Base-by-base conservation (phyloP, 768 basidiomycete species). In the Tulasnella sp. region DNA sequence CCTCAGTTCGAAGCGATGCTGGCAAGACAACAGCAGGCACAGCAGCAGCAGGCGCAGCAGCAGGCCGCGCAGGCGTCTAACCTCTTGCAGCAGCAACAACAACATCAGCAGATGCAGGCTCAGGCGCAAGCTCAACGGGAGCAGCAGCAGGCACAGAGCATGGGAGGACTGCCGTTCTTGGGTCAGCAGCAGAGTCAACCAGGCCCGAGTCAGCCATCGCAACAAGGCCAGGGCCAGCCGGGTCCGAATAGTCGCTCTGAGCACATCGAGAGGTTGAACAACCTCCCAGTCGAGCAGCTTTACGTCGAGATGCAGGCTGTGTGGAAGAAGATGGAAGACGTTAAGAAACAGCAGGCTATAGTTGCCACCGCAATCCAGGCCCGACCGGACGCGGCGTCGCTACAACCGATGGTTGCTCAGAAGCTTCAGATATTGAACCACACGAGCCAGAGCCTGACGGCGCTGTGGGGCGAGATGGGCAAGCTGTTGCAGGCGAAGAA, bases 21-120 rank as follows among this genome's bases (percentile, higher is more conserved):
- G 5, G 23, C 42, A 42, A 44, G 44, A 15, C 55, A 56, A 26
- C 43, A 42, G 17, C 54, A 55, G 54, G n/a, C n/a, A 27, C 41
- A 43, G 19, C 34, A 17, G 32, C n/a, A 19, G n/a, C 32, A 41
- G 34, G 32, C 13, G n/a, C 54, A 56, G 27, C 43, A 45, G 43
- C 55, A 45, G 27, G 38, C 23, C 17, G 21, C 23, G 15, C 38
- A 56, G 21, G 41, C 34, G 23, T 29, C n/a, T 0, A 38, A 56
- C 5, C 27, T n/a, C 23, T 10, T 24, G 3, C 54, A 56, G 38
- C 54, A 56, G 41, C 54, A 42, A 43, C 54, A 56, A 45, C 54
- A 56, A 9, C 54, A 42, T 34, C 7, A 27, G 5, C 43, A 47
- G 41, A 47, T 43, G 23, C 24, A 38, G 19, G 55, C 38, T 13